Percentiles rank a stretch among this genome's conserved stretches.
phyloP scores from a whole-genome alignment of 768 basidiomycete genomes.

The Tremella fuciformis region DNA sequence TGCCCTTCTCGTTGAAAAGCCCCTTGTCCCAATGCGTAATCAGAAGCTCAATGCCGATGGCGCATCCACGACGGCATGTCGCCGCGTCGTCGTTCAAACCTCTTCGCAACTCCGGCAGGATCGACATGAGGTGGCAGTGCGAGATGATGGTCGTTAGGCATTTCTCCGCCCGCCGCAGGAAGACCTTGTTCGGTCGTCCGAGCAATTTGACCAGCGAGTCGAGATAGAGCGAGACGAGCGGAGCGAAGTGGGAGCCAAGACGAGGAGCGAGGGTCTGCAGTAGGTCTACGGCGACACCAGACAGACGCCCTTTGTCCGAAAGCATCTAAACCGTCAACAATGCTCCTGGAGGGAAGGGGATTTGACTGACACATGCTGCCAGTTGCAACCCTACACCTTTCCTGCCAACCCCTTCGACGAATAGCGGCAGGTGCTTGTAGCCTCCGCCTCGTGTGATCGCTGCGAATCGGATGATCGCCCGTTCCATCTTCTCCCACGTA shows the following conservation, averaged over 20 bases:
- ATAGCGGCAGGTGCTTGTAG: constrained; percentile 43
- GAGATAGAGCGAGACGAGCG: constrained; percentile 52
- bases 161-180: constrained; percentile 51
- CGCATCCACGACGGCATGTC: constrained; percentile 41
- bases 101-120: constrained; percentile 43
- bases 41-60: constrained; percentile 34
- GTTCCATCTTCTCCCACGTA: constrained; percentile 55
- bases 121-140: constrained; percentile 49
- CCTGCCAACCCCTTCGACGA: constrained; percentile 45
- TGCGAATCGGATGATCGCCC: constrained; percentile 53
- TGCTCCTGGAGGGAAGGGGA: too few relatives aligned
- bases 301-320: constrained; percentile 48
- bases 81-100: constrained; percentile 51
- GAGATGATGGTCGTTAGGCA: constrained; percentile 50
- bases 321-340: too few relatives aligned
- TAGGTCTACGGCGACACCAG: constrained; percentile 50
- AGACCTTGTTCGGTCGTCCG: constrained; percentile 54
- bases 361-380: constrained; percentile 45
- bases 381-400: constrained; percentile 45
- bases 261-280: constrained; percentile 52
- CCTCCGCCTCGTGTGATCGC: constrained; percentile 53
- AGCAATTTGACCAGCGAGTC: constrained; percentile 52
- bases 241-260: constrained; percentile 46
- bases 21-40: constrained; percentile 46
- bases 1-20: constrained; percentile 36